phyloP scores from a whole-genome alignment of 257 asterid species.

The Lycium barbarum region DNA sequence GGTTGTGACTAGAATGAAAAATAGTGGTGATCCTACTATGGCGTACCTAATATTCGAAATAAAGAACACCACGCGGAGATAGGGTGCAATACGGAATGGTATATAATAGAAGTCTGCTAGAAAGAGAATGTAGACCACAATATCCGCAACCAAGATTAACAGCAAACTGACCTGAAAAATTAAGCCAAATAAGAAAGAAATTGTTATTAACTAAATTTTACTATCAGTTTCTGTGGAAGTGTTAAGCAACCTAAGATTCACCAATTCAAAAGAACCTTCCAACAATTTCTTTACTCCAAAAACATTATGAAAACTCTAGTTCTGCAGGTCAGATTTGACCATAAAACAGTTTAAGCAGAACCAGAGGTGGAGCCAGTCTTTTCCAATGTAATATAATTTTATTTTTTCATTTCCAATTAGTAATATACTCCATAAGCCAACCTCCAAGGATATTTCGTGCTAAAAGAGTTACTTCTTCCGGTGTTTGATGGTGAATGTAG shows the following conservation, averaged over 20 bases:
- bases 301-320: neutral
- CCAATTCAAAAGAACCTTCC: neutral
- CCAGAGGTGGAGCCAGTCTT: neutral
- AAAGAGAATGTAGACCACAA: constrained; percentile 62
- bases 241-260: constrained; percentile 17
- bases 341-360: neutral
- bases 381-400: neutral
- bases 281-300: neutral
- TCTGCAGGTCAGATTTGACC: neutral
- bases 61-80: constrained; percentile 77
- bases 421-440: neutral
- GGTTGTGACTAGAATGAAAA: neutral
- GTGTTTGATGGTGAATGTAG: neutral
- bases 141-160: constrained; percentile 68
- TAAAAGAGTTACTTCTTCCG: neutral
- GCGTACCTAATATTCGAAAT: constrained; percentile 74
- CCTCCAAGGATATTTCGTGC: no score
- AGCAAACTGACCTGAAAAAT: constrained; percentile 66
- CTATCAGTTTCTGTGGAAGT: neutral
- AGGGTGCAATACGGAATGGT: constrained; percentile 90
- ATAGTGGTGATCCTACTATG: neutral
- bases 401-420: neutral
- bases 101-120: constrained; percentile 68
- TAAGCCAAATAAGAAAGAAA: neutral
- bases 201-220: neutral